Evolutionary conservation across 2,329 filamentous ascomycete species (phyloP), one percentile per base, ranked within the genome.

Genomic region (Exserohilum rostratum): DNA sequence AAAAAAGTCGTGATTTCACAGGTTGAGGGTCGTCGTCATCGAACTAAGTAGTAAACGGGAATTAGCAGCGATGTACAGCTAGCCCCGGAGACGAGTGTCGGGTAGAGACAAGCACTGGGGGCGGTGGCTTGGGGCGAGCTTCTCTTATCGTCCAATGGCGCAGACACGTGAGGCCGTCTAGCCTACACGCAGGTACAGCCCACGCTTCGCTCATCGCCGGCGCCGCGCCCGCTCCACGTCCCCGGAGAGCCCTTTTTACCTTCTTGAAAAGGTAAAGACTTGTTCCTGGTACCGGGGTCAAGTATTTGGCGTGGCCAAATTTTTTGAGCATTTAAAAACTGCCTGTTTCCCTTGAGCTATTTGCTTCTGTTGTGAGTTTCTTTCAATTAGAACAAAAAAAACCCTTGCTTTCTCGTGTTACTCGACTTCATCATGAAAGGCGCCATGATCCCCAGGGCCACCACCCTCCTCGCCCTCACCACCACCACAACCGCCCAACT

Each of bases 401-500:
- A n/a, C n/a, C n/a, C n/a, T n/a, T n/a, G n/a, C n/a, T n/a, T n/a
- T n/a, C n/a, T n/a, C n/a, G n/a, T n/a, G n/a, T n/a, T n/a, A n/a
- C n/a, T n/a, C n/a, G n/a, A n/a, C n/a, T n/a, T n/a, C n/a, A 70
- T 46, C 12, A 74, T 73, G 71, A 64, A 50, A 52, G 46, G 38
- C 31, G 52, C 46, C 18, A 57, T 57, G n/a, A n/a, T 20, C 37
- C 60, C 15, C 58, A 45, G 52, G 61, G 59, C 60, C 10, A 57
- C 55, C 20, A 57, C 64, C 44, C 48, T 72, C 29, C 59, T 72
- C 11, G 61, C 57, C 3, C 55, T 55, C 29, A 50, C 55, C 11
- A 58, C 66, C 29, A 50, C 55, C 11, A 58, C 66, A 34, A 64
- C 53, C 6, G 79, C 78, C 18, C 73, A 76, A 53, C 70, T 81